Percentiles rank a stretch among this genome's conserved stretches.
phyloP scores from a whole-genome alignment of 257 asterid species.

The Eustoma russellianum region DNA sequence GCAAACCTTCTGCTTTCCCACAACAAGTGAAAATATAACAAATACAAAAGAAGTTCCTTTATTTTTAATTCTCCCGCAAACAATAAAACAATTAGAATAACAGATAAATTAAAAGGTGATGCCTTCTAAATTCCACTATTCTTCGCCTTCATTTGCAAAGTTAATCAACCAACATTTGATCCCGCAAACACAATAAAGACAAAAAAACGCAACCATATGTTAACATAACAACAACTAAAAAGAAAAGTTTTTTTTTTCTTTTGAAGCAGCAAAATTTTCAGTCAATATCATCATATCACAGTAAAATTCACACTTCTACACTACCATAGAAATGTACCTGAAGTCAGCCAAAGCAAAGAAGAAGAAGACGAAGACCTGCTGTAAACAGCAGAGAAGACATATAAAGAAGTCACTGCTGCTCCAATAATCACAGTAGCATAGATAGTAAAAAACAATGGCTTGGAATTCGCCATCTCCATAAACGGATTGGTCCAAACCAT shows the following conservation, averaged over 20 bases:
- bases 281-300: too few species aligned
- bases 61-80: too few species aligned
- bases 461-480: conserved; percentile 67
- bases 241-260: neutral
- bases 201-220: too few species aligned
- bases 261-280: neutral
- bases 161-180: too few species aligned
- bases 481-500: conserved; percentile 29
- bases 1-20: too few species aligned
- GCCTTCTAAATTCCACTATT: too few species aligned
- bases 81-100: too few species aligned
- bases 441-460: conserved; percentile 81
- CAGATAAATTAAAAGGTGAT: too few species aligned
- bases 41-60: too few species aligned
- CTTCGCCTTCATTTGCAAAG: too few species aligned
- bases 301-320: neutral
- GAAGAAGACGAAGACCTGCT: conserved; percentile 35
- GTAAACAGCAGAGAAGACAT: conserved; percentile 83
- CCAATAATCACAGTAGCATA: conserved; percentile 72
- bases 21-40: too few species aligned
- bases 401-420: conserved; percentile 58
- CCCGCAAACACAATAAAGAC: too few species aligned
- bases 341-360: conserved; percentile 28
- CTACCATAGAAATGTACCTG: conserved; percentile 15
- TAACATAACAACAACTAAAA: neutral